Percentiles rank a stretch among this genome's conserved stretches.
Evolutionary conservation across 2,329 filamentous ascomycete species (phyloP).

Genomic region (Truncatella angustata): DNA sequence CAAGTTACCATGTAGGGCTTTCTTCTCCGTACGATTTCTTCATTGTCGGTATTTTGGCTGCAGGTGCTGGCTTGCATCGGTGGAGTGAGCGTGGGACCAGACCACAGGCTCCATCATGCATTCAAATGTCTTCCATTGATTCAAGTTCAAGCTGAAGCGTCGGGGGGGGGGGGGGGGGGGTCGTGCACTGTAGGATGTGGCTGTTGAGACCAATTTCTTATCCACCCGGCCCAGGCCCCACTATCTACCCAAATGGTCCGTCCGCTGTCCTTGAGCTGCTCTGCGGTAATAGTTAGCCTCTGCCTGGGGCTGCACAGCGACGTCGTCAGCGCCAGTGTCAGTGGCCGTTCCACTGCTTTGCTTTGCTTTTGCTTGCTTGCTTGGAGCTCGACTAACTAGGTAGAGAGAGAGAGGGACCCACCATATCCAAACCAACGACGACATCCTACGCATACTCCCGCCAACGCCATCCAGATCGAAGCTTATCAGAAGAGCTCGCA

Average conservation of each 20-base stretch:
- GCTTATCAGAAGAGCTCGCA: too few species aligned
- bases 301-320: slow-evolving; percentile 1
- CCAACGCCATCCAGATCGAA: neutral
- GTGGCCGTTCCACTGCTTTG: neutral
- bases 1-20: too few species aligned
- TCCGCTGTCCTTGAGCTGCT: neutral
- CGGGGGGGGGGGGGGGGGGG: neutral
- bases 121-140: neutral
- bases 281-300: too few species aligned
- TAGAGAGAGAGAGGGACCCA: too few species aligned
- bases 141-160: too few species aligned
- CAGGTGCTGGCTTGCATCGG: neutral
- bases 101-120: neutral
- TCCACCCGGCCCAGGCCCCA: too few species aligned
- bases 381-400: neutral
- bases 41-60: too few species aligned
- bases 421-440: neutral
- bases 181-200: neutral
- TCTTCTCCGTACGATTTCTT: too few species aligned
- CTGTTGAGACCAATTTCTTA: too few species aligned
- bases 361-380: neutral
- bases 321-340: slow-evolving; percentile 5
- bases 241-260: neutral
- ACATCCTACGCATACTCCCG: slow-evolving; percentile 4
- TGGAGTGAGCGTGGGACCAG: neutral